These are phyloP conservation scores for Suillus lakei DNA, from an alignment of 768 basidiomycete species.

Conservation along the genomic window DNA sequence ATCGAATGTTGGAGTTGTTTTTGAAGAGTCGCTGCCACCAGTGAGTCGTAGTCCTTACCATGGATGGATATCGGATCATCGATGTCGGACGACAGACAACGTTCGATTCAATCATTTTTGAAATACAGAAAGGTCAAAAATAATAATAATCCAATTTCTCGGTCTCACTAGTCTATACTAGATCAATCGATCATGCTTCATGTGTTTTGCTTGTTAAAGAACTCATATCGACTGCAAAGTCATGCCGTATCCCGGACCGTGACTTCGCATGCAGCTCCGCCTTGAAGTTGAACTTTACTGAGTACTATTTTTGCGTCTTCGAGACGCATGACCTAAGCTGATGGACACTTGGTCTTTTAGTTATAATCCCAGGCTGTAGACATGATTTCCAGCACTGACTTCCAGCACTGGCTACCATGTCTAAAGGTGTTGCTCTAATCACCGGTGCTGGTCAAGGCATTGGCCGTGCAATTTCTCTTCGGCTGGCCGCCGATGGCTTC, in stretches of 20 bases:
- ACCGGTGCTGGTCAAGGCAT: slow-evolving; percentile 38
- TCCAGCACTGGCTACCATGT: background rate
- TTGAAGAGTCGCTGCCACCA: background rate
- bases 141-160: background rate
- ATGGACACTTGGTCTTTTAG: background rate
- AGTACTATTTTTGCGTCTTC: background rate
- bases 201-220: background rate
- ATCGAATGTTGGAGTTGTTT: background rate
- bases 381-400: background rate
- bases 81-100: too few relatives aligned
- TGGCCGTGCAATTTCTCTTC: slow-evolving; percentile 37
- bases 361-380: background rate
- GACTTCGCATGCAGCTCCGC: background rate
- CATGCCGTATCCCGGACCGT: background rate
- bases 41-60: background rate
- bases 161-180: background rate
- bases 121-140: background rate
- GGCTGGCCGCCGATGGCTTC: slow-evolving; percentile 38
- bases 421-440: slow-evolving; percentile 37
- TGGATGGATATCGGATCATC: too few relatives aligned
- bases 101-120: background rate
- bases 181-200: background rate
- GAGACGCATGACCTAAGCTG: background rate
- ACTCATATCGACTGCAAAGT: background rate
- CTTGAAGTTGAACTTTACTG: background rate